These are phyloP conservation scores for Camelina sativa DNA, from an alignment of 345 rosid genomes.

Conservation along the genomic window DNA sequence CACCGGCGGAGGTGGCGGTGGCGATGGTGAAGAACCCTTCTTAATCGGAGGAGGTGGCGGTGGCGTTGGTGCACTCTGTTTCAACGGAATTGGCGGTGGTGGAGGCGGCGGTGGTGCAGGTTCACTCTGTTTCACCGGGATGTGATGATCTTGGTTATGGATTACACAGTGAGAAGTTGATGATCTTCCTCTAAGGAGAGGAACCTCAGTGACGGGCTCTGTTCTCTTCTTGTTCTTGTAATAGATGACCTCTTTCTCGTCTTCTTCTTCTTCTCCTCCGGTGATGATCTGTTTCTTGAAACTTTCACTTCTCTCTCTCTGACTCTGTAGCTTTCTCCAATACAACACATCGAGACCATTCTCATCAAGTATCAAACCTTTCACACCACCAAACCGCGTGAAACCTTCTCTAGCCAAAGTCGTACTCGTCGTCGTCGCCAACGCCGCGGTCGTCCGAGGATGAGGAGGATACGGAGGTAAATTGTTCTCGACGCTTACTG, in stretches of 20 bases:
- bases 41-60: conserved; percentile 54
- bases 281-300: conserved; percentile 36
- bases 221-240: conserved; percentile 40
- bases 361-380: conserved; percentile 71
- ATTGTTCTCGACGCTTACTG: neutral
- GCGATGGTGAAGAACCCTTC: conserved; percentile 44
- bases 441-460: conserved; percentile 12
- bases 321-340: conserved; percentile 62
- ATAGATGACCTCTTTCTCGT: conserved; percentile 36
- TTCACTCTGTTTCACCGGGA: conserved; percentile 37
- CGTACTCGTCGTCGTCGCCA: neutral
- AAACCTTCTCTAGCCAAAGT: conserved; percentile 45
- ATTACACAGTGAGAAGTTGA: conserved; percentile 52
- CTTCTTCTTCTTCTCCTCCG: conserved; percentile 46
- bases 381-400: conserved; percentile 48
- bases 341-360: conserved; percentile 79
- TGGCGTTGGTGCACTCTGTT: neutral
- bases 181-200: conserved; percentile 70
- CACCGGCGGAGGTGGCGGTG: conserved; percentile 61
- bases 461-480: conserved; percentile 23
- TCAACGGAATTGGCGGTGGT: conserved; percentile 19
- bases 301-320: conserved; percentile 41
- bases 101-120: conserved; percentile 40
- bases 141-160: conserved; percentile 29
- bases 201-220: conserved; percentile 54